Percentiles rank a stretch among this genome's conserved stretches.
phyloP scores from a whole-genome alignment of 768 basidiomycete species.

The Phanerodontia chrysosporium region DNA sequence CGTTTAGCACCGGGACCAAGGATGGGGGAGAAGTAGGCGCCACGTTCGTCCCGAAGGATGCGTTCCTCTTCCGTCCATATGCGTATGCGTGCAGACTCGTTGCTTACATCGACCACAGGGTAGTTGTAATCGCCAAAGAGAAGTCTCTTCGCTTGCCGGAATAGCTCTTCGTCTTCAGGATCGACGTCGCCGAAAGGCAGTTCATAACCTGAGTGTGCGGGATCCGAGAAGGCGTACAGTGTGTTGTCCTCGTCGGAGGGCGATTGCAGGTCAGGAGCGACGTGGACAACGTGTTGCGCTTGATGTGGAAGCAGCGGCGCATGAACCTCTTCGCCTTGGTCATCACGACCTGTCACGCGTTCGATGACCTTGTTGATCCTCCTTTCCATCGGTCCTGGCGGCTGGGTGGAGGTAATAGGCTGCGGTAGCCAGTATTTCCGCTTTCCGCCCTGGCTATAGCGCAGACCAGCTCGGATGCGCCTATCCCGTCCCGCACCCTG shows the following conservation, averaged over 20 bases:
- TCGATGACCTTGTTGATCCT: constrained; percentile 39
- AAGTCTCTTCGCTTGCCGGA: constrained; percentile 68
- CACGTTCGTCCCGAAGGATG: constrained; percentile 69
- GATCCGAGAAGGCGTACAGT: constrained; percentile 19
- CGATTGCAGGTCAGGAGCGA: constrained; percentile 50
- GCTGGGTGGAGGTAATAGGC: constrained; percentile 37
- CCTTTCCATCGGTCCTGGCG: constrained; percentile 37
- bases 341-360: constrained; percentile 33
- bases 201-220: constrained; percentile 43
- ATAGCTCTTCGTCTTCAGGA: constrained; percentile 72
- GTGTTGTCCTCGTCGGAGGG: constrained; percentile 15
- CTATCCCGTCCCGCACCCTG: constrained; percentile 82
- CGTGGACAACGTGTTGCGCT: constrained; percentile 59
- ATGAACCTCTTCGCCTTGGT: constrained; percentile 54
- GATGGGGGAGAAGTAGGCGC: constrained; percentile 67
- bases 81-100: constrained; percentile 56
- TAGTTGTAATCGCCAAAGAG: constrained; percentile 91
- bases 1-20: constrained; percentile 37
- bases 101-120: constrained; percentile 84
- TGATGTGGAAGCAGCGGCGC: constrained; percentile 72
- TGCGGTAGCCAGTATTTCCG: constrained; percentile 95
- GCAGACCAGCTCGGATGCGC: constrained; percentile 85
- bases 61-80: constrained; percentile 88
- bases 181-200: constrained; percentile 69
- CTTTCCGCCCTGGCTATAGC: constrained; percentile 88